phyloP scores from a whole-genome alignment of 345 rosid genomes.

The Arabidopsis thaliana region TAIR10.1 NC_003070.9:29219001-29219500 shows the following conservation, averaged over 20 bases:
- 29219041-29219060: slow-evolving; percentile 13
- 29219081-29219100: neutral
- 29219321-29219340: neutral
- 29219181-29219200: slow-evolving; percentile 33
- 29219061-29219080: neutral
- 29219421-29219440: neutral
- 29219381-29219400: neutral
- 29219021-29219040: slow-evolving; percentile 20
- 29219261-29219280: neutral
- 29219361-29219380: neutral
- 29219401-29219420: neutral
- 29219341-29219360: neutral
- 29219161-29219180: slow-evolving; percentile 44
- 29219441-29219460: too few species aligned
- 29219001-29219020: slow-evolving; percentile 13
- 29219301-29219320: too few species aligned
- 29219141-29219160: slow-evolving; percentile 51
- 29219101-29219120: neutral
- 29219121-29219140: slow-evolving; percentile 36
- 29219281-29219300: too few species aligned
- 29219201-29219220: too few species aligned
- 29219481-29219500: neutral
- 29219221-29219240: neutral
- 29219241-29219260: neutral
- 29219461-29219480: too few species aligned